Evolutionary conservation across 306 rosid species (phyloP).

Genomic region (Fagus sylvatica): DNA sequence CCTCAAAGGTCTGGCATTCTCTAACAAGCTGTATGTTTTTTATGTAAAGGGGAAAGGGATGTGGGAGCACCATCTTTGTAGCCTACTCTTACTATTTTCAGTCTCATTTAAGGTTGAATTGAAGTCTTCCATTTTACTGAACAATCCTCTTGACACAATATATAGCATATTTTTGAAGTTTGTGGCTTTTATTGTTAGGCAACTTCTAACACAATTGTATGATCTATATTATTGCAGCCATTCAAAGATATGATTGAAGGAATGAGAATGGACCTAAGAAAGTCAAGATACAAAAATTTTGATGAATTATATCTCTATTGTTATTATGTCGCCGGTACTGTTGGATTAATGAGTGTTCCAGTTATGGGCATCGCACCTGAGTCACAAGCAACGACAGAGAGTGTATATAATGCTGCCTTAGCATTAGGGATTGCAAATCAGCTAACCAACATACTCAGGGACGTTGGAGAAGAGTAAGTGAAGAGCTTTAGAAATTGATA

Average conservation of each 20-base stretch:
- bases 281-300: conserved; percentile 51
- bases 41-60: not conserved
- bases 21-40: not conserved
- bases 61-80: not conserved
- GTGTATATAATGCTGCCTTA: conserved; percentile 60
- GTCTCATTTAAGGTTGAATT: not conserved
- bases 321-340: conserved; percentile 65
- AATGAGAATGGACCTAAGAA: conserved; percentile 54
- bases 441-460: conserved; percentile 60
- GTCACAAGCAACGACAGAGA: conserved; percentile 48
- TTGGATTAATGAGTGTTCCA: conserved; percentile 63
- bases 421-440: conserved; percentile 64
- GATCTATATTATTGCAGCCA: conserved; percentile 35
- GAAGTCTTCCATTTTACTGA: not conserved
- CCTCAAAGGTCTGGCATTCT: not conserved
- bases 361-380: conserved; percentile 52
- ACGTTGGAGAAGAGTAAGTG: conserved; percentile 68
- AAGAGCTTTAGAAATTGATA: not conserved
- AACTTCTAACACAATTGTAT: conserved; percentile 5
- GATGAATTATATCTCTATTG: conserved; percentile 61
- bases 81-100: not conserved
- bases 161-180: not conserved
- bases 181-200: not conserved
- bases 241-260: conserved; percentile 63
- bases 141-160: not conserved